phyloP scores from a whole-genome alignment of 805 yeast genomes.

The Saccharomycopsis lassenensis region DNA sequence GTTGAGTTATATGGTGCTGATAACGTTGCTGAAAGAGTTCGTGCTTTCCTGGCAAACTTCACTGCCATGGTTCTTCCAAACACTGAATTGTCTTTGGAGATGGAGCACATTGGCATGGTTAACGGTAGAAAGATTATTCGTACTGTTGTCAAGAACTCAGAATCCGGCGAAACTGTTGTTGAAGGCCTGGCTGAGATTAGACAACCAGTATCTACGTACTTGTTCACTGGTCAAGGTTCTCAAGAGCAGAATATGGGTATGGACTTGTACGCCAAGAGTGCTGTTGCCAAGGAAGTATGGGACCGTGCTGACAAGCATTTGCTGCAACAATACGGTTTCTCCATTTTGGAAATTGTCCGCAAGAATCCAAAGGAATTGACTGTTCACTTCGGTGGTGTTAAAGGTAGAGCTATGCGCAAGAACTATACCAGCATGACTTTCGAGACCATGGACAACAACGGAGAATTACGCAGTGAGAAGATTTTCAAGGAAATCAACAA shows the following conservation, averaged over 20 bases:
- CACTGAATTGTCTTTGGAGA: conserved; percentile 72
- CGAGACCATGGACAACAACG: conserved; percentile 83
- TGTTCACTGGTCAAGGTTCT: conserved; percentile 99
- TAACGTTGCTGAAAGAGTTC: conserved; percentile 89
- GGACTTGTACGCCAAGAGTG: conserved; percentile 88
- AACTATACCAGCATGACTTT: conserved; percentile 96
- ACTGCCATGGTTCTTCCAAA: conserved; percentile 98
- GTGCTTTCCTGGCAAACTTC: conserved; percentile 84
- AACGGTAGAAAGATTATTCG: conserved; percentile 96
- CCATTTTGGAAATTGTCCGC: conserved; percentile 88
- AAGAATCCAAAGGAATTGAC: conserved; percentile 94
- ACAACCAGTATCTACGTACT: conserved; percentile 93
- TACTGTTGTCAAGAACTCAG: conserved; percentile 78
- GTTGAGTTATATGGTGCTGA: conserved; percentile 99
- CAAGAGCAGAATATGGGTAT: conserved; percentile 99
- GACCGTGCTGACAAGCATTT: conserved; percentile 95
- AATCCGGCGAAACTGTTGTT: conserved; percentile 67
- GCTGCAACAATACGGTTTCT: conserved; percentile 89
- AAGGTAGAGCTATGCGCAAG: conserved; percentile 88
- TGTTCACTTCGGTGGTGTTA: conserved; percentile 95
- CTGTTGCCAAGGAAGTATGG: conserved; percentile 93
- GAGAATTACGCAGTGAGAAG: conserved; percentile 78
- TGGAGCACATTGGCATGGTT: conserved; percentile 97
- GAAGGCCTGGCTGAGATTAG: conserved; percentile 97
- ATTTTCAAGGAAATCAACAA: conserved; percentile 88